phyloP scores from a whole-genome alignment of 1,284 basidiomycete species.

The Rhodotorula sp. region DNA sequence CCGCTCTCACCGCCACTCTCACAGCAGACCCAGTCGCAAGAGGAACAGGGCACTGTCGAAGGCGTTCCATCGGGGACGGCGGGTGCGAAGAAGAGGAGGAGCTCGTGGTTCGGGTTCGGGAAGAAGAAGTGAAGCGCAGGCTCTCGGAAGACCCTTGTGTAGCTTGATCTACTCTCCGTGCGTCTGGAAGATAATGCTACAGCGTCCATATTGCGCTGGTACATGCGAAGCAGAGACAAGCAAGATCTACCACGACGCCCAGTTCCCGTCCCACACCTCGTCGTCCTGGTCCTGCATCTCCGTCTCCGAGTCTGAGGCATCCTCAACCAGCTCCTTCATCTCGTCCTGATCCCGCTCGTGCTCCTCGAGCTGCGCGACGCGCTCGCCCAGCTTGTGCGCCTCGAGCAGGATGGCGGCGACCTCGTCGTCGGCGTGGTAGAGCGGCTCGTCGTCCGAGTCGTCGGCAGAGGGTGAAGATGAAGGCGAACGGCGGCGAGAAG shows the following conservation, averaged over 20 bases:
- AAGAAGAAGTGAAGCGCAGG: background rate
- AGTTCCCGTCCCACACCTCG: background rate
- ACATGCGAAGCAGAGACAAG: background rate
- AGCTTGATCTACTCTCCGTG: background rate
- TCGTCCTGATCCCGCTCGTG: slow-evolving; percentile 1
- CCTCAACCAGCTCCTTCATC: background rate
- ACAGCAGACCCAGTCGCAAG: too few relatives aligned
- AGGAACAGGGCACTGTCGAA: too few relatives aligned
- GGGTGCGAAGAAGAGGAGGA: background rate
- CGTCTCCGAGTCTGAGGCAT: background rate
- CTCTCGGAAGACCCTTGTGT: background rate
- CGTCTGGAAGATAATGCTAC: background rate
- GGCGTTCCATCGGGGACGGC: background rate
- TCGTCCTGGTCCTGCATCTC: background rate
- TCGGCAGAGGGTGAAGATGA: background rate
- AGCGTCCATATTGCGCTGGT: background rate
- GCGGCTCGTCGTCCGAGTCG: background rate
- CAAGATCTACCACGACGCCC: background rate
- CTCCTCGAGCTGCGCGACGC: background rate
- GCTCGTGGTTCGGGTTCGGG: background rate
- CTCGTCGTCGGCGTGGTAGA: slow-evolving; percentile 1
- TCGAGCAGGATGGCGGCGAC: slow-evolving; percentile 9
- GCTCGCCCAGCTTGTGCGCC: slow-evolving; percentile 1
- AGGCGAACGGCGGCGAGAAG: background rate
- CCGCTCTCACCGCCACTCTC: too few relatives aligned